Base-by-base conservation (phyloP, 176 grass and related monocot species). In the Melocanna baccifera region DNA sequence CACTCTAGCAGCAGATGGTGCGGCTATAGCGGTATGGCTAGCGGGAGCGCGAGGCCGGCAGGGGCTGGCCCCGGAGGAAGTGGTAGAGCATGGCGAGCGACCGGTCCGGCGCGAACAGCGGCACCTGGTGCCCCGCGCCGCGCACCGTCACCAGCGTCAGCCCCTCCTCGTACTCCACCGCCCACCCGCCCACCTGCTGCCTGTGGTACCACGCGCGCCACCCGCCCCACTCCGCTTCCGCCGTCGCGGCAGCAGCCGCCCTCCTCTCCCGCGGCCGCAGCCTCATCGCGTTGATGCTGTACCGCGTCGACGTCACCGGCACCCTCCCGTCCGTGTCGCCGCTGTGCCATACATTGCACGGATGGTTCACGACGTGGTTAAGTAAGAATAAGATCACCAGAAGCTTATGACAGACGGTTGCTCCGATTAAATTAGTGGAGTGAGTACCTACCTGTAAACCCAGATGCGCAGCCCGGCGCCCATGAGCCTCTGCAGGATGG, bases 111-210 rank as follows among this genome's bases (percentile, higher is more conserved):
- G 87, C 87, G 75, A 98, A 98, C 69, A 90, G 89, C 39, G 95
- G 96, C 62, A 98, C 96, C 80, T 98, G 96, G 89, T 95, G 96
- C 0, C 96, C 96, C 0, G 96, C 95, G 18, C 96, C 96, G 67
- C 96, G 90, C 77, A 98, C 91, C 34, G 96, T 98, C 1, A 90
- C 93, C 28, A 98, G 76, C 57, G 87, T 89, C 4, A 97, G 74
- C 37, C 94, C 96, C 67, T 93, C 85, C 77, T 95, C 85, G 68
- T 95, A 98, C 87, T 98, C 93, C 71, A 90, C 96, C 46, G 87
- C 82, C 96, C 96, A 98, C 40, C 96, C 93, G 40, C 43, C 94
- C 73, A 94, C 94, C 78, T 94, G 94, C 85, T 85, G 89, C 89
- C 84, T 39, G 78, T 92, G 86, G 83, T 90, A 97, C 94, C 94